These are phyloP conservation scores for Leptodermis oblonga DNA, from an alignment of 257 asterid species.

Conservation along the genomic window DNA sequence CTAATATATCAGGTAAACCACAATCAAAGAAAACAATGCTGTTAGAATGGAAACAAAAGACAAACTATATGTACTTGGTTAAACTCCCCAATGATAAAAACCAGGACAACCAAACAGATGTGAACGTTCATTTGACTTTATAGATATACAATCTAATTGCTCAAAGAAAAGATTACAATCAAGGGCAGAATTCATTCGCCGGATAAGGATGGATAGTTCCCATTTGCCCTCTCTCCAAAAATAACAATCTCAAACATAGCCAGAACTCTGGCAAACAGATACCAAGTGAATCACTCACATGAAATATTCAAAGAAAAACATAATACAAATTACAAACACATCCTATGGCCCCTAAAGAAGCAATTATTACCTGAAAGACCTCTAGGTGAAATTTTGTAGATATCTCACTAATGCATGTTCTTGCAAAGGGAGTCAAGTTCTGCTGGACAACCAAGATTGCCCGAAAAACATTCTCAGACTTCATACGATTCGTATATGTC, in stretches of 20 bases:
- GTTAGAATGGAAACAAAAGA: neutral
- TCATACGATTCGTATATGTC: constrained; percentile 67
- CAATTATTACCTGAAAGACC: constrained; percentile 64
- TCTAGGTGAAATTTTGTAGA: constrained; percentile 78
- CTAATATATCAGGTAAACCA: neutral
- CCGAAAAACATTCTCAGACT: constrained; percentile 53
- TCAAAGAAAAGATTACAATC: neutral
- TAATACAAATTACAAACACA: neutral
- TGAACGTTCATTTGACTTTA: neutral
- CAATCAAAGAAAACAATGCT: neutral
- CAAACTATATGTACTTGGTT: neutral
- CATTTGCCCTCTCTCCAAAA: neutral
- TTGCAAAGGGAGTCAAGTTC: constrained; percentile 67
- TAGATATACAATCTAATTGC: neutral
- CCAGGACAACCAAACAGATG: neutral
- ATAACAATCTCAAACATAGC: neutral
- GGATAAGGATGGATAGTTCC: neutral
- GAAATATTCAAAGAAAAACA: neutral
- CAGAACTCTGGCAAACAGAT: neutral
- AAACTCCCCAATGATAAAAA: neutral
- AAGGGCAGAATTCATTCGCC: neutral
- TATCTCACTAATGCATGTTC: constrained; percentile 58
- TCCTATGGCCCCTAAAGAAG: neutral
- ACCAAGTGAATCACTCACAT: neutral
- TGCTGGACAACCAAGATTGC: constrained; percentile 79